Conservation (phyloP, 257 asterid species). For the Nicotiana undulata region DNA sequence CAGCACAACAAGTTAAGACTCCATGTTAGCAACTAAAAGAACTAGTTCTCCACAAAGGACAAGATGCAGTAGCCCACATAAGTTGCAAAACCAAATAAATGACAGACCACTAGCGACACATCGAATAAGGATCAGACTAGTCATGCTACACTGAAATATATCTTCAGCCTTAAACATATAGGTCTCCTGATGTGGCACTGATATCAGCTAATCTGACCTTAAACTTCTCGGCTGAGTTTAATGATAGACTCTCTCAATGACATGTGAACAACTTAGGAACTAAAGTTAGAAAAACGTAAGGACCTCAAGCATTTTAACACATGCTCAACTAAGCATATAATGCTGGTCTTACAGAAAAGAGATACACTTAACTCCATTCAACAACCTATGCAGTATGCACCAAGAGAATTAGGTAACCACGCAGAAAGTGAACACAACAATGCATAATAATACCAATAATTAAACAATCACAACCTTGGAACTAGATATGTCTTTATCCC, state of each 20-base stretch:
- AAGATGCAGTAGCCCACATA: not conserved
- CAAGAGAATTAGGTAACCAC: not conserved
- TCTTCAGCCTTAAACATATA: not conserved
- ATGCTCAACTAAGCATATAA: not conserved
- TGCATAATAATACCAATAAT: constrained; percentile 4
- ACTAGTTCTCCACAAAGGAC: not conserved
- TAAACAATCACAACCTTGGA: constrained; percentile 37
- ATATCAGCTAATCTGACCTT: not conserved
- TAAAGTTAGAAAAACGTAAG: not conserved
- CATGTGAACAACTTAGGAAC: not conserved
- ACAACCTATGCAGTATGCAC: not conserved
- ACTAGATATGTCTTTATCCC: constrained; percentile 48
- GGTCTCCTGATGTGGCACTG: not conserved
- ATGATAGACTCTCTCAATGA: not conserved
- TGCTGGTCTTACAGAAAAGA: not conserved
- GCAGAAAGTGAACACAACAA: not conserved
- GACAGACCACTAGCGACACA: not conserved
- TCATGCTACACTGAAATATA: not conserved
- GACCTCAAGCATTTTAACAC: not conserved
- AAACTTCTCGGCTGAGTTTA: not conserved
- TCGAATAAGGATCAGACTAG: not conserved
- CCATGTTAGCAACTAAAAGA: not conserved
- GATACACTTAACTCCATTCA: not conserved
- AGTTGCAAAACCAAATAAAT: not conserved
- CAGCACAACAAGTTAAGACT: not conserved